phyloP scores from a whole-genome alignment of 1,139 yeast species.

The Candida tropicalis region DNA sequence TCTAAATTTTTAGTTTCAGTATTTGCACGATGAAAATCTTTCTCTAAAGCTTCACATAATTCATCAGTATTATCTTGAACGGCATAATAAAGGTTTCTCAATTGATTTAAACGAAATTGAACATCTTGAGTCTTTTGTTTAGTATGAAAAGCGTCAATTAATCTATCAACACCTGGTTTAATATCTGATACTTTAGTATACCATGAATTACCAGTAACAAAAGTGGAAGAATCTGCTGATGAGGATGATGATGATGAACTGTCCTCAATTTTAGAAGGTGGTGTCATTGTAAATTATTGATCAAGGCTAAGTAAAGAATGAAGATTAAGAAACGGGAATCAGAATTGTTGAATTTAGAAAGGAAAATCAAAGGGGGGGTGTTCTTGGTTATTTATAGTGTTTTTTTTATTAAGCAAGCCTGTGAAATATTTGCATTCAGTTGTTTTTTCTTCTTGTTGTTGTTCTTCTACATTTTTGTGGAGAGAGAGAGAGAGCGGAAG shows the following conservation, averaged over 20 bases:
- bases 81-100: conserved; percentile 70
- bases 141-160: conserved; percentile 47
- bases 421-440: too few species aligned
- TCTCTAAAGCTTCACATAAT: conserved; percentile 57
- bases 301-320: too few species aligned
- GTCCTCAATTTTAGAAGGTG: conserved; percentile 14
- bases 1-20: conserved; percentile 68
- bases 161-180: conserved; percentile 44
- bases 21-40: conserved; percentile 67
- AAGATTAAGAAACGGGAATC: too few species aligned
- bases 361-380: too few species aligned
- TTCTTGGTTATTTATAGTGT: too few species aligned
- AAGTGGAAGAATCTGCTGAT: conserved; percentile 10
- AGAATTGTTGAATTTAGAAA: too few species aligned
- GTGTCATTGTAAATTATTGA: too few species aligned
- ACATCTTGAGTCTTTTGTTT: conserved; percentile 55
- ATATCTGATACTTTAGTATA: conserved; percentile 57
- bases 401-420: too few species aligned
- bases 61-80: conserved; percentile 60
- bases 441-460: too few species aligned
- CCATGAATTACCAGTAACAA: conserved; percentile 13
- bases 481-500: too few species aligned
- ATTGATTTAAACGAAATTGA: conserved; percentile 60
- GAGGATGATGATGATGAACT: conserved; percentile 8
- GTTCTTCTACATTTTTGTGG: too few species aligned